Percentiles rank a stretch among this genome's conserved stretches.
phyloP scores from a whole-genome alignment of 164 flowering plant genomes.

The Buxus sempervirens region DNA sequence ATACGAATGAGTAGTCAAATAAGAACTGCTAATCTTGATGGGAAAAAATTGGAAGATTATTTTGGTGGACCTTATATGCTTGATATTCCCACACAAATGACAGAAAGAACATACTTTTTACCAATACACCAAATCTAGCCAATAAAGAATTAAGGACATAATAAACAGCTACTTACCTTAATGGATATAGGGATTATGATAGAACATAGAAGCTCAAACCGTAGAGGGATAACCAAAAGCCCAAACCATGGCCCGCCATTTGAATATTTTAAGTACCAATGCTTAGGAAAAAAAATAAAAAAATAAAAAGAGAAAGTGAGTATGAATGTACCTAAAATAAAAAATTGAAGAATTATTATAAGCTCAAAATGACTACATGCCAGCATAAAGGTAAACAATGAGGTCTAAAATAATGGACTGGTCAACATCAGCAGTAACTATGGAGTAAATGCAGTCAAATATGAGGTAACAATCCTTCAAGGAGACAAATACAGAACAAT shows the following conservation, averaged over 20 bases:
- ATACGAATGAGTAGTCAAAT: too few species aligned
- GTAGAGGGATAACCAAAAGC: slow-evolving; percentile 83
- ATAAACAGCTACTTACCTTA: slow-evolving; percentile 49
- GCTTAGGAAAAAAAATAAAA: slow-evolving; percentile 47
- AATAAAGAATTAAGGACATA: background rate
- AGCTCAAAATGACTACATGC: background rate
- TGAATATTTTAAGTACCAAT: slow-evolving; percentile 93
- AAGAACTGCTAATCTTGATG: too few species aligned
- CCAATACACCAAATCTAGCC: too few species aligned
- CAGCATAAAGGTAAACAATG: background rate
- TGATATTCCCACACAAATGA: background rate
- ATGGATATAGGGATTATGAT: slow-evolving; percentile 99
- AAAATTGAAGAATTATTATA: background rate
- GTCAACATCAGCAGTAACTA: background rate
- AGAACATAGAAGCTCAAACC: slow-evolving; percentile 99
- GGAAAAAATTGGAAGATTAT: too few species aligned
- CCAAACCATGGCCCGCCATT: slow-evolving; percentile 96
- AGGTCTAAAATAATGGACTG: background rate
- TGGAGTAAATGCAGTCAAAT: background rate
- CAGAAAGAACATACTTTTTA: too few species aligned
- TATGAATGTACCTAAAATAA: background rate
- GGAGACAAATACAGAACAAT: too few species aligned
- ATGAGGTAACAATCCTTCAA: background rate
- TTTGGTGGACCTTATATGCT: background rate
- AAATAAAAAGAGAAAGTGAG: too few species aligned